Base-by-base conservation (phyloP, 148 eudicot genomes). In the Silene conica region DNA sequence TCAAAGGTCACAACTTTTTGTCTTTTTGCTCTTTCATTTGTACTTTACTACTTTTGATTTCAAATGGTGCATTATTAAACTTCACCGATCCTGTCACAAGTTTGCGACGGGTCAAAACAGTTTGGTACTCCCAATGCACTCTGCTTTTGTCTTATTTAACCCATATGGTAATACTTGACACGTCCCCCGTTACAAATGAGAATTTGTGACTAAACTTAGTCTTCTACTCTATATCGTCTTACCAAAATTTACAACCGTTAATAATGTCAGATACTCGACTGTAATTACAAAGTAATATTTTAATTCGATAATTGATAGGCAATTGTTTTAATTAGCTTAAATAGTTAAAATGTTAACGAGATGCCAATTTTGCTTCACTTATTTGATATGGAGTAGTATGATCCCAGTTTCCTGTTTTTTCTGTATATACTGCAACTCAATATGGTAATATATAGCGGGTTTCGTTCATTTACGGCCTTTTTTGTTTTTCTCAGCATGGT, bases 21-120 rank as follows among this genome's bases (percentile, higher is more conserved):
- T 50, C 80, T 28, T 81, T 74, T 81, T 81, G 38, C 20, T 73
- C 72, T 69, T 63, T 77, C n/a, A 62, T 61, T 23, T 80, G 70
- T 71, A 77, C 80, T 77, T 81, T 74, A 75, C 63, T 77, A 63
- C 59, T 34, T 74, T 62, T 48, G 57, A 55, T 76, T 26, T 18
- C 12, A 76, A 68, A 72, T 20, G 64, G 67, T 15, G 60, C 67
- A 25, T 59, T 63, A 14, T 61, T 20, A 72, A 34, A 67, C 52
- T 26, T 57, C n/a, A n/a, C n/a, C n/a, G n/a, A n/a, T n/a, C n/a
- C n/a, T n/a, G n/a, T n/a, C n/a, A n/a, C n/a, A n/a, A n/a, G n/a
- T n/a, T n/a, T n/a, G n/a, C n/a, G n/a, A n/a, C n/a, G n/a, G n/a
- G n/a, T n/a, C n/a, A n/a, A n/a, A n/a, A n/a, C n/a, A n/a, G n/a